A percentile compares a stretch with the other conserved stretches of the same genome.
Conservation (phyloP, 805 yeast species). For the Wickerhamia fluorescens region DNA sequence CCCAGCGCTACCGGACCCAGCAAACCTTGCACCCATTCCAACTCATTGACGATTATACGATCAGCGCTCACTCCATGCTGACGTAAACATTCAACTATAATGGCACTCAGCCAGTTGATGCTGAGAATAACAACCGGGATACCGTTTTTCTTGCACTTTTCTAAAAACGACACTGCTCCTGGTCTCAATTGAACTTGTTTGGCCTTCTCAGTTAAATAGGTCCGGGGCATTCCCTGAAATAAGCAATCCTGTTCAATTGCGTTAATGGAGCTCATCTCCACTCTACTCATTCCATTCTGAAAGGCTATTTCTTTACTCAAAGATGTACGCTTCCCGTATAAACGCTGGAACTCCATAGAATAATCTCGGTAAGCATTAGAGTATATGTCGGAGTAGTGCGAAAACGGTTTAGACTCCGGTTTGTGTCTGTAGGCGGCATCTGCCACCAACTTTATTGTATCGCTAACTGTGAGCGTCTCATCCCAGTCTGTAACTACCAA, state of each 20-base stretch:
- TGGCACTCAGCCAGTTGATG: constrained; percentile 53
- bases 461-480: constrained; percentile 51
- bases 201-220: constrained; percentile 28
- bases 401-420: constrained; percentile 31
- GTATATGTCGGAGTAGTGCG: constrained; percentile 40
- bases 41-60: constrained; percentile 43
- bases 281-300: constrained; percentile 37
- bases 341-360: constrained; percentile 11
- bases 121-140: constrained; percentile 44
- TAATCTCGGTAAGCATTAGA: constrained; percentile 27
- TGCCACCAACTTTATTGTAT: constrained; percentile 49
- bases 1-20: constrained; percentile 12
- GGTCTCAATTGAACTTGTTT: constrained; percentile 27
- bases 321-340: constrained; percentile 17
- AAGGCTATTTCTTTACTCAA: constrained; percentile 37
- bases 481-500: constrained; percentile 55
- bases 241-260: constrained; percentile 31
- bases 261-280: constrained; percentile 44
- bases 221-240: constrained; percentile 35
- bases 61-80: constrained; percentile 16
- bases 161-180: constrained; percentile 32
- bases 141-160: constrained; percentile 8
- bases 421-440: constrained; percentile 36
- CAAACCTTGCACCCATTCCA: constrained; percentile 25
- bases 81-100: constrained; percentile 32